Conservation (phyloP, 2,329 filamentous ascomycete genomes). For the Dothideomycetes sp. region DNA sequence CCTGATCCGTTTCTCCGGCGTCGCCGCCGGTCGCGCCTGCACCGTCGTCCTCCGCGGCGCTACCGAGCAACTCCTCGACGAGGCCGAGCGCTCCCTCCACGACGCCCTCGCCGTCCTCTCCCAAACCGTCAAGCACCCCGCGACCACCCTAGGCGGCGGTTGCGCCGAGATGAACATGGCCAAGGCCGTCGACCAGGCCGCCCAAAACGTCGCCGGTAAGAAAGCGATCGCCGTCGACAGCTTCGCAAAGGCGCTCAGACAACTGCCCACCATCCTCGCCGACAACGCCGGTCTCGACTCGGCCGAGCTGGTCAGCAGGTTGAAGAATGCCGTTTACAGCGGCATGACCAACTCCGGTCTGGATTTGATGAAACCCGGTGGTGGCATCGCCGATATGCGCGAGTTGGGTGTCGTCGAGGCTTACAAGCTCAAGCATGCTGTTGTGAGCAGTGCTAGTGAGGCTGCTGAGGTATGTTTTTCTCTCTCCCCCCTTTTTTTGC, state of each 20-base stretch:
- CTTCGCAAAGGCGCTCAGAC: conserved; percentile 80
- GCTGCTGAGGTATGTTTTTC: conserved; percentile 71
- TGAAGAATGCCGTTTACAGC: conserved; percentile 90
- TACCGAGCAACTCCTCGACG: conserved; percentile 92
- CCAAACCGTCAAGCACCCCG: conserved; percentile 89
- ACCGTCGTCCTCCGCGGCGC: conserved; percentile 94
- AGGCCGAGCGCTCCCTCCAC: conserved; percentile 91
- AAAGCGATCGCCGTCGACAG: conserved; percentile 87
- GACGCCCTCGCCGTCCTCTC: conserved; percentile 93
- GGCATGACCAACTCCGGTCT: conserved; percentile 87
- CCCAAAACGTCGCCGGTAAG: conserved; percentile 92
- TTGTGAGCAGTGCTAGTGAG: conserved; percentile 91
- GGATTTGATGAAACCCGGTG: conserved; percentile 79
- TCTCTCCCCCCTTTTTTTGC: background rate
- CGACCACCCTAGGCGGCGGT: conserved; percentile 87
- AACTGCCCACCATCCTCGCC: conserved; percentile 90
- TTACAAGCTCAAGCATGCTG: conserved; percentile 97
- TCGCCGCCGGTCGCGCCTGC: conserved; percentile 87
- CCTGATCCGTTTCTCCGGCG: conserved; percentile 92
- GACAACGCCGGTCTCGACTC: conserved; percentile 97
- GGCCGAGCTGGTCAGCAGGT: conserved; percentile 80
- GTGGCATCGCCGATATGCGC: conserved; percentile 90
- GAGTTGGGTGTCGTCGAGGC: conserved; percentile 92
- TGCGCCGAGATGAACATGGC: conserved; percentile 99
- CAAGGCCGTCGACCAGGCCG: conserved; percentile 89